A percentile compares a stretch with the other conserved stretches of the same genome.
These are phyloP conservation scores for Petrea volubilis DNA, from an alignment of 257 asterid species.

Conservation along the genomic window DNA sequence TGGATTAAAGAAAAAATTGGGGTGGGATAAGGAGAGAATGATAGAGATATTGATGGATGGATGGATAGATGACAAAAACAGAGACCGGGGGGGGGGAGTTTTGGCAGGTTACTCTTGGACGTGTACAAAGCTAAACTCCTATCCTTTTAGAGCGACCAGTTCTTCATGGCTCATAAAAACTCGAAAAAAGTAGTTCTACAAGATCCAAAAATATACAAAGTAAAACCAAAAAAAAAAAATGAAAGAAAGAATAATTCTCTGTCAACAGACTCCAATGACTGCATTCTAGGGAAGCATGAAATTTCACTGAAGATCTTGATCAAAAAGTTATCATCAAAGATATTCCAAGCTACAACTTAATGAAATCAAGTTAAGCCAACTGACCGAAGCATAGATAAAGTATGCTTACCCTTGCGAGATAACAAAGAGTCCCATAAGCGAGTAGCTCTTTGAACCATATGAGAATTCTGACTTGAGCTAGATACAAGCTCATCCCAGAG, in stretches of 20 bases:
- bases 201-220: not conserved
- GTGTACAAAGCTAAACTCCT: not conserved
- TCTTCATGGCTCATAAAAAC: constrained; percentile 16
- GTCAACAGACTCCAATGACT: constrained; percentile 1
- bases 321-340: too few species aligned
- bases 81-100: not conserved
- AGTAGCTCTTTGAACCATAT: constrained; percentile 98
- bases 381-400: constrained; percentile 14
- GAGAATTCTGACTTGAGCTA: constrained; percentile 97
- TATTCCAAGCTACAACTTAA: constrained; percentile 11
- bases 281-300: not conserved
- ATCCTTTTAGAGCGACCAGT: constrained; percentile 5
- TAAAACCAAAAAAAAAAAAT: not conserved
- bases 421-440: constrained; percentile 95
- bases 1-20: not conserved
- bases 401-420: constrained; percentile 86
- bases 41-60: too few species aligned
- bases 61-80: not conserved
- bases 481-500: constrained; percentile 98
- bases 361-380: constrained; percentile 14
- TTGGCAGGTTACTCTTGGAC: not conserved
- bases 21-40: not conserved
- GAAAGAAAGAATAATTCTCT: not conserved
- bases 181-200: not conserved
- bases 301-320: too few species aligned